phyloP scores from a whole-genome alignment of 176 grass and related monocot genomes.

The Pharus latifolius region DNA sequence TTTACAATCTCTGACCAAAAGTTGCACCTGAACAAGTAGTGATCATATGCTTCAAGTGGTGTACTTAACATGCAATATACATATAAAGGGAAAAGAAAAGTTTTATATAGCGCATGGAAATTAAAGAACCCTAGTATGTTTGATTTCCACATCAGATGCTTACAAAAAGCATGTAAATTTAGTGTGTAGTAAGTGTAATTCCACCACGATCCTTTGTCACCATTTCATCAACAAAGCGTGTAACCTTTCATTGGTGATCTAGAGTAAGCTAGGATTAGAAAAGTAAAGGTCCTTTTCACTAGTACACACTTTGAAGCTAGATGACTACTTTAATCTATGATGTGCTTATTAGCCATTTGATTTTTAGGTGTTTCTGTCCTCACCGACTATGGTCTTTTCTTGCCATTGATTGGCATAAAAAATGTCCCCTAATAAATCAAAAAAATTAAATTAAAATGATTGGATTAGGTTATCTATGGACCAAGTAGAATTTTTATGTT shows the following conservation, averaged over 20 bases:
- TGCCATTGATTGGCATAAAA: slow-evolving; percentile 30
- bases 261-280: slow-evolving; percentile 4
- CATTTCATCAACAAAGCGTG: slow-evolving; percentile 7
- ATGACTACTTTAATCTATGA: slow-evolving; percentile 20
- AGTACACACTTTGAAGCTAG: not conserved
- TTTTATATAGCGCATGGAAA: no score
- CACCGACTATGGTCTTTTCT: slow-evolving; percentile 16
- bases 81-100: no score
- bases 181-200: not conserved
- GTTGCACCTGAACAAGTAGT: not conserved
- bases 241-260: not conserved
- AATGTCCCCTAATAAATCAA: not conserved
- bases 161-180: no score
- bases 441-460: slow-evolving; percentile 12
- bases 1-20: not conserved
- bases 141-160: no score
- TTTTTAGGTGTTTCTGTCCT: not conserved
- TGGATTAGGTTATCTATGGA: slow-evolving; percentile 21
- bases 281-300: slow-evolving; percentile 14
- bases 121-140: no score
- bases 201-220: not conserved
- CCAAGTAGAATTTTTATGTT: not conserved
- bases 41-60: not conserved
- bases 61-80: slow-evolving; percentile 4
- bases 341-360: slow-evolving; percentile 7